Conservation (phyloP, 345 rosid genomes). For the Firmiana major region DNA sequence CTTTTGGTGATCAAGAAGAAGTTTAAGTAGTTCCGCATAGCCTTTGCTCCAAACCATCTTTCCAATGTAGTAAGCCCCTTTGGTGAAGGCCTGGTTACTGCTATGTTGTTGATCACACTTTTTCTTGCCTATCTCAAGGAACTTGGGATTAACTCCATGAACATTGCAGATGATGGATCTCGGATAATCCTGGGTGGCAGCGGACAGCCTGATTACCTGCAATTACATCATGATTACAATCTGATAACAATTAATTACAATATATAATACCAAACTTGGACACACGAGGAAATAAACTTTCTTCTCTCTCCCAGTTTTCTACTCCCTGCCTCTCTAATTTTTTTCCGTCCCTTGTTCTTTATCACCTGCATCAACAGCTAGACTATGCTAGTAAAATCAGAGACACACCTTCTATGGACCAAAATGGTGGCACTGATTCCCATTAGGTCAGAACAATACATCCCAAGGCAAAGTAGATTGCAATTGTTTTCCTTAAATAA, state of each 20-base stretch:
- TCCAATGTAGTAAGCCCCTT: conserved; percentile 89
- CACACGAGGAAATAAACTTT: not conserved
- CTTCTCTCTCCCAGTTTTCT: not conserved
- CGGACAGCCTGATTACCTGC: conserved; percentile 91
- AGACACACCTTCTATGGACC: not conserved
- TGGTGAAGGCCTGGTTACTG: conserved; percentile 51
- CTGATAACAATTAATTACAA: not conserved
- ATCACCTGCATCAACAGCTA: not conserved
- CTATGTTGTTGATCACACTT: conserved; percentile 52
- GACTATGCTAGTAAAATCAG: not conserved
- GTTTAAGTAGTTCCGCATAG: conserved; percentile 78
- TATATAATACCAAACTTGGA: not conserved
- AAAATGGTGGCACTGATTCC: not conserved
- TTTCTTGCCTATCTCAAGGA: conserved; percentile 76
- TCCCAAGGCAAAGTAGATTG: not conserved
- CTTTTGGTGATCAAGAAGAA: conserved; percentile 64
- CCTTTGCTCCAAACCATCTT: conserved; percentile 99
- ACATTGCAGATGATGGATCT: conserved; percentile 80
- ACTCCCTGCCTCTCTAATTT: not conserved
- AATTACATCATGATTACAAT: conserved; percentile 13
- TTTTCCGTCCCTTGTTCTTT: not conserved
- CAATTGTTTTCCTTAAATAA: not conserved
- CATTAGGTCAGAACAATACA: not conserved
- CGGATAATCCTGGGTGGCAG: conserved; percentile 90
- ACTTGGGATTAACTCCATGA: conserved; percentile 91